These are phyloP conservation scores for Coemansia erecta DNA, from an alignment of 192 early-diverging fungal genomes.

Conservation along the genomic window DNA sequence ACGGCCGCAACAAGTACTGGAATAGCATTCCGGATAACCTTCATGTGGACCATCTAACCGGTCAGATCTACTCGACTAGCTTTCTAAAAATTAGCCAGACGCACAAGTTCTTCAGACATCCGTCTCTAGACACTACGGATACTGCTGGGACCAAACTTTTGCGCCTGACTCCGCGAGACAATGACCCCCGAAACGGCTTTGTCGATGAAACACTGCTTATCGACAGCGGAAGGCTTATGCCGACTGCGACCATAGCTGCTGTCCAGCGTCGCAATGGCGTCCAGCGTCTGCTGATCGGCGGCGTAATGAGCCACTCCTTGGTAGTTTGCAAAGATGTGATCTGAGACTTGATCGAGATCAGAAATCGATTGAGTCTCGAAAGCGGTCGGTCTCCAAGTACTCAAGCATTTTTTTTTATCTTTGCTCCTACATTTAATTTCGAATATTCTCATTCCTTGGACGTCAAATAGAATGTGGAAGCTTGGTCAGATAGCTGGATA, in stretches of 20 bases:
- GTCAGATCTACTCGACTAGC: conserved; percentile 42
- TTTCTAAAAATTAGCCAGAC: conserved; percentile 29
- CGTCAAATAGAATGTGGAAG: neutral
- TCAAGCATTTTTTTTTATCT: no score
- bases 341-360: neutral
- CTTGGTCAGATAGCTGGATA: no score
- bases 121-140: conserved; percentile 32
- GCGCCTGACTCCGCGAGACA: conserved; percentile 19
- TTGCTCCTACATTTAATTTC: neutral
- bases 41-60: conserved; percentile 32
- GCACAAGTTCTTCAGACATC: conserved; percentile 24
- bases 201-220: conserved; percentile 27
- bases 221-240: conserved; percentile 44
- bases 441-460: neutral
- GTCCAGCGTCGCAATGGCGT: conserved; percentile 40
- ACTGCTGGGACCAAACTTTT: conserved; percentile 31
- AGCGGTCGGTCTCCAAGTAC: no score
- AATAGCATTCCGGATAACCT: conserved; percentile 42
- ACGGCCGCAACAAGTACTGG: conserved; percentile 21
- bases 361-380: no score
- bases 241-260: conserved; percentile 42
- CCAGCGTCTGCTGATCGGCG: conserved; percentile 38
- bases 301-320: conserved; percentile 36
- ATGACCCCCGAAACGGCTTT: conserved; percentile 11
- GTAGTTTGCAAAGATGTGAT: conserved; percentile 19